Base-by-base conservation (phyloP, 2,329 filamentous ascomycete genomes). In the Hymenotorrendiella dingleyae region DNA sequence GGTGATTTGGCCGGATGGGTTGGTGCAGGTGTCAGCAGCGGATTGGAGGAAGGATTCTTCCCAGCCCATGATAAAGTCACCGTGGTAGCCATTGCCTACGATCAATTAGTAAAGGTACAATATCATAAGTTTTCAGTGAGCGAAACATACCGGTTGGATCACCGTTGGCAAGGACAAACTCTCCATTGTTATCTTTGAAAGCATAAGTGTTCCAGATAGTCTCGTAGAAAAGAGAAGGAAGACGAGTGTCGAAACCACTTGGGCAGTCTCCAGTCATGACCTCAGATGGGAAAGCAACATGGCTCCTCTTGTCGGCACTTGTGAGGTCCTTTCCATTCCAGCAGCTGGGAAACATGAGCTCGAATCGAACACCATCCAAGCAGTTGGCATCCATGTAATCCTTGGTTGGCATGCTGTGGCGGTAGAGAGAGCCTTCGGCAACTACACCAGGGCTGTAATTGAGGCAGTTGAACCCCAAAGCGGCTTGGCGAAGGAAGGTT, bases 391-490 rank as follows among this genome's bases (percentile, higher is more conserved):
- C 89, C 26, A 95, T 72, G 60, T 78, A 94, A 0, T 67, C 65
- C 72, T 94, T 94, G 56, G 83, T 76, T 0, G 91, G 90, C 54
- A 96, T 58, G 61, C 78, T 81, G 64, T 95, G 90, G 52, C 90
- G 87, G 64, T 80, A 84, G 26, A 94, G 74, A 11, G 89, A 84
- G 1, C 75, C 73, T 40, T 60, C 58, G 2, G 57, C 48, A 0
- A 64, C 56, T n/a, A n/a, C n/a, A n/a, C n/a, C n/a, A 19, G 65
- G 69, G 23, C 55, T 57, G 61, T 96, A 96, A 76, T 97, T 82
- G 47, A 98, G 68, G 66, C 93, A 97, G 72, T 97, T 97, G 76
- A 95, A 95, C 3, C 93, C 91, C 21, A 96, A 56, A 8, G 90
- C 87, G 48, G 90, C 88, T 69, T 94, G 84, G 38, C 68, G 69